These are phyloP conservation scores for Euphrasia arctica DNA, from an alignment of 305 asterid genomes.

Conservation along the genomic window DNA sequence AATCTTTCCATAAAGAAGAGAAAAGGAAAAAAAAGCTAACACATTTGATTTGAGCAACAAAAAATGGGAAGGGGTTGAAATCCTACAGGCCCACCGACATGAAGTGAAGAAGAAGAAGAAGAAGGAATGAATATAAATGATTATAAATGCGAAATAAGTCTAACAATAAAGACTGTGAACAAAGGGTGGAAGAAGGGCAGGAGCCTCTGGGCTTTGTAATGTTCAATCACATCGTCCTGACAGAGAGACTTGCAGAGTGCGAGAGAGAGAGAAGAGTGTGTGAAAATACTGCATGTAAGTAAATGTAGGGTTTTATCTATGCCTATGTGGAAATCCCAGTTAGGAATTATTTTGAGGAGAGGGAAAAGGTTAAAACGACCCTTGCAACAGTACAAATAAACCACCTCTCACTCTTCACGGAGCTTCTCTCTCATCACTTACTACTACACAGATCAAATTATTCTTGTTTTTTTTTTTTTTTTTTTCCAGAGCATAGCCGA, in stretches of 20 bases:
- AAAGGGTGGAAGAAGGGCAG: slow-evolving; percentile 33
- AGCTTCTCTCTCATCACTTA: too few species aligned
- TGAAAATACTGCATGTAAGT: slow-evolving; percentile 19
- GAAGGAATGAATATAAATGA: slow-evolving; percentile 32
- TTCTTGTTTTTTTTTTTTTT: not conserved
- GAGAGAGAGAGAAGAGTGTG: slow-evolving; percentile 18
- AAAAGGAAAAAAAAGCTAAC: not conserved
- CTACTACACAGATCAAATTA: too few species aligned
- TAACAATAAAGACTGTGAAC: slow-evolving; percentile 36
- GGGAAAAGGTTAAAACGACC: slow-evolving; percentile 66
- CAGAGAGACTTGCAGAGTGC: slow-evolving; percentile 38
- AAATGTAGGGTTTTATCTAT: not conserved
- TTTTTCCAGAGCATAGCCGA: too few species aligned
- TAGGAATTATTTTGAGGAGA: slow-evolving; percentile 50
- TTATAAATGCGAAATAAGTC: slow-evolving; percentile 24
- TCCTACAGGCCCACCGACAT: slow-evolving; percentile 36
- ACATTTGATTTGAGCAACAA: not conserved
- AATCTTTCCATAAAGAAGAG: slow-evolving; percentile 34
- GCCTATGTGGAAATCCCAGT: slow-evolving; percentile 19
- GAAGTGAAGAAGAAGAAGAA: slow-evolving; percentile 6
- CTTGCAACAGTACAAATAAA: slow-evolving; percentile 39
- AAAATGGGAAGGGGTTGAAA: slow-evolving; percentile 8
- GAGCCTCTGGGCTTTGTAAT: slow-evolving; percentile 44
- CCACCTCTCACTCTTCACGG: too few species aligned
- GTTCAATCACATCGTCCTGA: slow-evolving; percentile 84